Evolutionary conservation across 805 yeast species (phyloP).

Genomic region (Diddensiella transvaalensis): DNA sequence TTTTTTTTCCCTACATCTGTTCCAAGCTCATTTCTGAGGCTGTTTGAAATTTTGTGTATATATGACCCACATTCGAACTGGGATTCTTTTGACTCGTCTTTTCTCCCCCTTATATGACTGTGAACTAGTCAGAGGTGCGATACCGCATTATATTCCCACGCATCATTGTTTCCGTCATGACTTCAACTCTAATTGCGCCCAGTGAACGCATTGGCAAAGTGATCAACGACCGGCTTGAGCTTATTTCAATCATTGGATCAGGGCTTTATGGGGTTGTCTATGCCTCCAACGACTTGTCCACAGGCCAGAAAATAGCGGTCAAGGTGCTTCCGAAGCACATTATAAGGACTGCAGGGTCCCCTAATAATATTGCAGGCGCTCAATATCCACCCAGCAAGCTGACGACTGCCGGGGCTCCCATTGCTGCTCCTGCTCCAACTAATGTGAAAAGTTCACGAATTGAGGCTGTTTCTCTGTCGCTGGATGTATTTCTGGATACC

Average conservation of each 20-base stretch:
- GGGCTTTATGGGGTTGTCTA: conserved; percentile 87
- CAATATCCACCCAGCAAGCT: background rate
- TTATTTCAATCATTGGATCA: conserved; percentile 53
- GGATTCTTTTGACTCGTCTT: background rate
- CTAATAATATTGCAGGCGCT: background rate
- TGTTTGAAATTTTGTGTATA: no score
- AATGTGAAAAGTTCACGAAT: background rate
- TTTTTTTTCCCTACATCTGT: background rate
- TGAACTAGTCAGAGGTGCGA: background rate
- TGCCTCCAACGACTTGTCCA: conserved; percentile 53
- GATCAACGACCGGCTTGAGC: conserved; percentile 14
- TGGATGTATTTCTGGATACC: background rate
- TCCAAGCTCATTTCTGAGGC: background rate
- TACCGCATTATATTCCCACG: background rate
- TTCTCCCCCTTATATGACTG: background rate
- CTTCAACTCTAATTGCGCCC: no score
- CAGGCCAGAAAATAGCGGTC: conserved; percentile 59
- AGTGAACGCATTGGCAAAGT: conserved; percentile 19
- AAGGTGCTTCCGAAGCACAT: conserved; percentile 43
- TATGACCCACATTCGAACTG: no score
- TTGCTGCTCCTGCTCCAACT: background rate
- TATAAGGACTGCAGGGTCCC: background rate
- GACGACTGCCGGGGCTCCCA: background rate
- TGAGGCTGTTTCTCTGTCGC: background rate
- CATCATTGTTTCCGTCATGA: no score